Conservation (phyloP, 805 yeast genomes). For the Cyberlindnera suaveolens region DNA sequence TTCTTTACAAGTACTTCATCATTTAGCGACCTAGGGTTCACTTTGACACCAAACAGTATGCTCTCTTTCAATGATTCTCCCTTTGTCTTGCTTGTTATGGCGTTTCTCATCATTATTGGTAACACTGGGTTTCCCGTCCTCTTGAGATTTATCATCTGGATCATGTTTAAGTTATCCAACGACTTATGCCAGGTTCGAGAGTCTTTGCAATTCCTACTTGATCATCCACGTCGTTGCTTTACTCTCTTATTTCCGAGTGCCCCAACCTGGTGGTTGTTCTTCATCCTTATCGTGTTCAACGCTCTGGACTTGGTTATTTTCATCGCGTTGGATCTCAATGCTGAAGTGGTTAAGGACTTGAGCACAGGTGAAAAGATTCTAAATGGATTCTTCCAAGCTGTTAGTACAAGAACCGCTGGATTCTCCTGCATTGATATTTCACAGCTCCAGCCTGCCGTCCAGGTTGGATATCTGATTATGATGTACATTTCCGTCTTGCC, state of each 20-base stretch:
- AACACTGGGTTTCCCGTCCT: slow-evolving; percentile 92
- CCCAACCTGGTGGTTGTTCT: slow-evolving; percentile 92
- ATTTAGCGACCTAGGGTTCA: slow-evolving; percentile 81
- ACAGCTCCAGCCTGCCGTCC: slow-evolving; percentile 79
- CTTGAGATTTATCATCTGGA: slow-evolving; percentile 78
- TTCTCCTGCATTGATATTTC: slow-evolving; percentile 68
- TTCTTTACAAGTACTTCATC: slow-evolving; percentile 77
- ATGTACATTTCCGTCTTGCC: slow-evolving; percentile 98
- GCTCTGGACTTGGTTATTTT: slow-evolving; percentile 75
- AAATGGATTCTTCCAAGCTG: slow-evolving; percentile 85
- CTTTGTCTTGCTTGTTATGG: slow-evolving; percentile 55
- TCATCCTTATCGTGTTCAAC: slow-evolving; percentile 67
- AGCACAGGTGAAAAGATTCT: slow-evolving; percentile 65
- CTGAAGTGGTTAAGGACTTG: slow-evolving; percentile 42
- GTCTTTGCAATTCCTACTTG: slow-evolving; percentile 77
- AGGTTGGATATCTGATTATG: slow-evolving; percentile 91
- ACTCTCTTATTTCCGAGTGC: slow-evolving; percentile 85
- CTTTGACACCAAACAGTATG: slow-evolving; percentile 82
- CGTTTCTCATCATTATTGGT: slow-evolving; percentile 80
- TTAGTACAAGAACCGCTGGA: slow-evolving; percentile 93
- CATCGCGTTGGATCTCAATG: slow-evolving; percentile 65
- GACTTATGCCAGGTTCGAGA: slow-evolving; percentile 62
- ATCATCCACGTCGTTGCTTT: slow-evolving; percentile 96
- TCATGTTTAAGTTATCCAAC: slow-evolving; percentile 60
- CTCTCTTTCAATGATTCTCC: slow-evolving; percentile 53